These are phyloP conservation scores for Gastrodia elata DNA, from an alignment of 106 monocot genomes.

Conservation along the genomic window DNA sequence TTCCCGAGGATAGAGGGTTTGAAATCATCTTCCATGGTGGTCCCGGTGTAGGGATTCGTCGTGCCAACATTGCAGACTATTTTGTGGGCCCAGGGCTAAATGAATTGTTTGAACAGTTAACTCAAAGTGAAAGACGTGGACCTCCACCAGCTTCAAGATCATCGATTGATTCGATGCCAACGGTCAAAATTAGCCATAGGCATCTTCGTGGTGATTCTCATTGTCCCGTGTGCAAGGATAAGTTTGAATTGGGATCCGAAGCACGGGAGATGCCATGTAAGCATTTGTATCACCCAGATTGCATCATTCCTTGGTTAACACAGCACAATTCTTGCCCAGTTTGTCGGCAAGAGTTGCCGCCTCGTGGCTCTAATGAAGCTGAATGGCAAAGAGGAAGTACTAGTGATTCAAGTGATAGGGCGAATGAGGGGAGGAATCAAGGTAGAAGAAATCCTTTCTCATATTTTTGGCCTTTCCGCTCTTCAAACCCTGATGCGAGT, in stretches of 20 bases:
- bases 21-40: constrained; percentile 30
- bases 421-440: constrained; percentile 15
- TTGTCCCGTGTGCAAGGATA: constrained; percentile 83
- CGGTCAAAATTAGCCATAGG: constrained; percentile 52
- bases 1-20: constrained; percentile 37
- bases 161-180: constrained; percentile 64
- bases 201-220: constrained; percentile 73
- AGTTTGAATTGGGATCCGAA: constrained; percentile 67
- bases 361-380: constrained; percentile 11
- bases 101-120: constrained; percentile 42
- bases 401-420: constrained; percentile 4
- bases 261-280: constrained; percentile 81
- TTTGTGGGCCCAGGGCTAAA: constrained; percentile 44
- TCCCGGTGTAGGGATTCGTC: constrained; percentile 20
- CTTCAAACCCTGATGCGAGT: constrained; percentile 19
- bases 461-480: constrained; percentile 60
- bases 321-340: constrained; percentile 89
- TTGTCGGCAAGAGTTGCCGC: constrained; percentile 59
- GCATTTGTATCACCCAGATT: constrained; percentile 79
- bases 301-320: constrained; percentile 79
- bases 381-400: constrained; percentile 8
- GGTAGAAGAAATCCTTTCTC: constrained; percentile 46
- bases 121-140: constrained; percentile 28
- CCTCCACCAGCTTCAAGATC: constrained; percentile 67
- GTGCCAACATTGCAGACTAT: constrained; percentile 28